Base-by-base conservation (phyloP, 306 rosid genomes). In the Carpinus viminea region DNA sequence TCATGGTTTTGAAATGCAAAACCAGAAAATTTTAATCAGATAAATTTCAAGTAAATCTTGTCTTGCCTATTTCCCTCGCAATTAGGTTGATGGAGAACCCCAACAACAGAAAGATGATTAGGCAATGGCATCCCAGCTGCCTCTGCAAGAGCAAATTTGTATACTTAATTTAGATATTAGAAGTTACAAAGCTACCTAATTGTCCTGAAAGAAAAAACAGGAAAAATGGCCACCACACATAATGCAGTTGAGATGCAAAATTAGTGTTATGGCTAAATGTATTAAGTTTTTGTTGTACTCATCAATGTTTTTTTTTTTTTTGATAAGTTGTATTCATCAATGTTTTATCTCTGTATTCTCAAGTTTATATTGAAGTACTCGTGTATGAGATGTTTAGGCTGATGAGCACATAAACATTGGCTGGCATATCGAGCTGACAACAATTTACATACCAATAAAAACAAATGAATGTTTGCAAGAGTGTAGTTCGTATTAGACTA, bases 1-100 rank as follows among this genome's bases (percentile, higher is more conserved):
- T 65, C 59, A 74, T 73, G 52, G 45, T 59, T 70, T 73, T 55
- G 64, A 43, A 74, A 74, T 77, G 78, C 80, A 80, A 68, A 75
- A 65, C 43, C 65, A 70, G 20, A 64, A 80, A 77, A 21, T 24
- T 53, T 78, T 77, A 59, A 73, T 77, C 65, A 85, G 51, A 83
- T 75, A 80, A 89, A 55, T 53, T 53, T 81, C 65, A 38, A 77
- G 60, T 48, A 56, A 74, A 77, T 70, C 15, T 73, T 78, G 69
- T 82, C 95, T 88, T 89, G 84, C 98, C 94, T 90, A 77, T 90
- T 90, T 87, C 98, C 93, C 38, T 43, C 76, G 78, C 95, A 90
- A 89, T 85, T 77, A 73, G 94, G 93, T 85, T 89, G 94, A 72
- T 88, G 97, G 66, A 92, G 92, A 87, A 92, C 96, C 81, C 85